Conservation (phyloP, 106 monocot genomes). For the Acorus calamus region DNA sequence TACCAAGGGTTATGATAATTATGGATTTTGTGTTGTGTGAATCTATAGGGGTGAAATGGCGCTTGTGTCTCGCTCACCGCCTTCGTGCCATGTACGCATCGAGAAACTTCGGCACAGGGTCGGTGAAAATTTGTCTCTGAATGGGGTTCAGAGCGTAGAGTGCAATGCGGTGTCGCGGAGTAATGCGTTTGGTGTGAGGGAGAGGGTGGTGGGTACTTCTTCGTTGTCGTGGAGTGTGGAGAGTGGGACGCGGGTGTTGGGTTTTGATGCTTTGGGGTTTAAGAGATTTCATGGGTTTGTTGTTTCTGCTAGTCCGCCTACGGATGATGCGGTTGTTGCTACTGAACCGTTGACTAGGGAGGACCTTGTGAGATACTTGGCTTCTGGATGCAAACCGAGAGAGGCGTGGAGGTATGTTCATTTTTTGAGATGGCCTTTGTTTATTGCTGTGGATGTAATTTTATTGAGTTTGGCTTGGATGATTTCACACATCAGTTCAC, state of each 20-base stretch:
- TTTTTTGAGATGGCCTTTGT: background rate
- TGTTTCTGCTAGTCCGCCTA: slow-evolving; percentile 75
- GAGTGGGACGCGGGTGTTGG: slow-evolving; percentile 17
- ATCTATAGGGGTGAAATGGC: too few relatives aligned
- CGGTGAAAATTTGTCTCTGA: too few relatives aligned
- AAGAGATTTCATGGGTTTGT: slow-evolving; percentile 22
- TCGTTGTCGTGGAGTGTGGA: slow-evolving; percentile 7
- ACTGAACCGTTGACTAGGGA: slow-evolving; percentile 83
- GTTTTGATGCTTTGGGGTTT: slow-evolving; percentile 1
- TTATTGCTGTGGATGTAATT: background rate
- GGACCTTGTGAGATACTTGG: slow-evolving; percentile 76
- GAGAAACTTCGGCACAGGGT: too few relatives aligned
- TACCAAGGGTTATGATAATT: too few relatives aligned
- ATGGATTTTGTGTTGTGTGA: too few relatives aligned
- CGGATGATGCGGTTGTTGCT: slow-evolving; percentile 55
- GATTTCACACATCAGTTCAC: too few relatives aligned
- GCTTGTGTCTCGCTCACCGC: too few relatives aligned
- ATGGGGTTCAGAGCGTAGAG: background rate
- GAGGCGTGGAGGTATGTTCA: slow-evolving; percentile 74
- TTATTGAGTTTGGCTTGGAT: too few relatives aligned
- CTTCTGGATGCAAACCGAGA: slow-evolving; percentile 81
- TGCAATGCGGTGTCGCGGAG: slow-evolving; percentile 9
- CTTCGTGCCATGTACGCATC: too few relatives aligned
- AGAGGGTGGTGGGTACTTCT: slow-evolving; percentile 1
- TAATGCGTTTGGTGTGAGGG: slow-evolving; percentile 3